Evolutionary conservation across 352 stramenopile species (phyloP).

Genomic region (Pythium plurisporium): DNA sequence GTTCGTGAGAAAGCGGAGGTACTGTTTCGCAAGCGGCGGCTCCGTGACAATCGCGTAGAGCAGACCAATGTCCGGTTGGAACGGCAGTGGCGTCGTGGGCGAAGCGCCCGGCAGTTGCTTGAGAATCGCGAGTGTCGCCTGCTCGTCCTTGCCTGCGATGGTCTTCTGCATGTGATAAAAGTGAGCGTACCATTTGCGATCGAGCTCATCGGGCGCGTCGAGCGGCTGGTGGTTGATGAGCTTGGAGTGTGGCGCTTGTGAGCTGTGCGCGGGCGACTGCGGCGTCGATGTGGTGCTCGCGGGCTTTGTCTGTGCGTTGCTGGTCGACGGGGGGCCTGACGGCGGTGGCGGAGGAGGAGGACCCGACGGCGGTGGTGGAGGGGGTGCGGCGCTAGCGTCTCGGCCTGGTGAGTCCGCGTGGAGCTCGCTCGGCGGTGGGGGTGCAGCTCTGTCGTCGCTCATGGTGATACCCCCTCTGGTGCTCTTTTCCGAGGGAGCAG

Average conservation of each 20-base stretch:
- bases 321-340: constrained; percentile 10
- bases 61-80: constrained; percentile 76
- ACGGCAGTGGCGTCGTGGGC: constrained; percentile 34
- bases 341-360: constrained; percentile 30
- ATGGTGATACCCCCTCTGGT: neutral
- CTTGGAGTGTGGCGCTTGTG: constrained; percentile 55
- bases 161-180: constrained; percentile 85
- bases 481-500: neutral
- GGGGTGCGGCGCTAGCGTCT: constrained; percentile 14
- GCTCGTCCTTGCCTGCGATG: constrained; percentile 69
- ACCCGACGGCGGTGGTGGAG: constrained; percentile 31
- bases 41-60: constrained; percentile 81
- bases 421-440: constrained; percentile 18
- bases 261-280: constrained; percentile 24
- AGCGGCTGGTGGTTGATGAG: constrained; percentile 67
- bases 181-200: constrained; percentile 84
- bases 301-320: neutral
- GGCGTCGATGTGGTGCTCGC: constrained; percentile 21
- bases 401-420: constrained; percentile 11
- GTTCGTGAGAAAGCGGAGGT: constrained; percentile 65
- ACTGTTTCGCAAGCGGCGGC: constrained; percentile 59
- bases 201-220: constrained; percentile 71
- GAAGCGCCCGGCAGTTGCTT: constrained; percentile 47
- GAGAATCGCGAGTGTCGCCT: constrained; percentile 41
- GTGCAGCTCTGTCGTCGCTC: constrained; percentile 14